A percentile compares a stretch with the other conserved stretches of the same genome.
These are phyloP conservation scores for Cryptosporidium felis DNA, from an alignment of 169 alveolate species.

Conservation along the genomic window DNA sequence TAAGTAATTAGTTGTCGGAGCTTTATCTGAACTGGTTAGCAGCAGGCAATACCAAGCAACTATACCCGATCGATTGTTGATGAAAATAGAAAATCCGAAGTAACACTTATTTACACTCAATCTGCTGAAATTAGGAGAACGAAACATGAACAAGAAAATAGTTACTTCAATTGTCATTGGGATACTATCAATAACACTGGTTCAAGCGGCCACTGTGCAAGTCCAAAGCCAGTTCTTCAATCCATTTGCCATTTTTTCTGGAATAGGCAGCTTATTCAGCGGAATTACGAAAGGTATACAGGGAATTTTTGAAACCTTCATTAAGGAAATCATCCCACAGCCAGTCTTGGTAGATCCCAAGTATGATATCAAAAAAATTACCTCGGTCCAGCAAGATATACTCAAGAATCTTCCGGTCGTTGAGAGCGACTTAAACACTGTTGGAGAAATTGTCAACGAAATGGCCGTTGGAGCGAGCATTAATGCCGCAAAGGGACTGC, in stretches of 20 bases:
- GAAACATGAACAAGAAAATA: conserved; percentile 22
- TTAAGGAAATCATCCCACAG: conserved; percentile 28
- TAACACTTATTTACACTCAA: too few relatives aligned
- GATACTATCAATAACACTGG: conserved; percentile 7
- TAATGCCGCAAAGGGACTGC: conserved; percentile 66
- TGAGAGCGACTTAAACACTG: conserved; percentile 41
- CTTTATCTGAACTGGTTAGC: neutral
- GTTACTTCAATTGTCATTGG: conserved; percentile 31
- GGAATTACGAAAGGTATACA: conserved; percentile 48
- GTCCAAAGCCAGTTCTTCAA: conserved; percentile 49
- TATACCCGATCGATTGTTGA: neutral
- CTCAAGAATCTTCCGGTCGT: conserved; percentile 15
- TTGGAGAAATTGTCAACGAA: conserved; percentile 50
- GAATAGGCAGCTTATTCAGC: conserved; percentile 21
- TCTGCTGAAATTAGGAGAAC: neutral
- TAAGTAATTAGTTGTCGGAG: neutral
- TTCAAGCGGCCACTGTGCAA: conserved; percentile 37
- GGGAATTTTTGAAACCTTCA: conserved; percentile 26
- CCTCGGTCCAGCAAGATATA: conserved; percentile 51
- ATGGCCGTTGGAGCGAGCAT: conserved; percentile 70
- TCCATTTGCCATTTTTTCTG: conserved; percentile 45
- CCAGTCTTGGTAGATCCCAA: conserved; percentile 44
- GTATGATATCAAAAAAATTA: conserved; percentile 12
- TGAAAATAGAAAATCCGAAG: too few relatives aligned
- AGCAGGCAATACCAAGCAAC: neutral